These are phyloP conservation scores for Cercospora zeina DNA, from an alignment of 2,329 filamentous ascomycete genomes.

Conservation along the genomic window DNA sequence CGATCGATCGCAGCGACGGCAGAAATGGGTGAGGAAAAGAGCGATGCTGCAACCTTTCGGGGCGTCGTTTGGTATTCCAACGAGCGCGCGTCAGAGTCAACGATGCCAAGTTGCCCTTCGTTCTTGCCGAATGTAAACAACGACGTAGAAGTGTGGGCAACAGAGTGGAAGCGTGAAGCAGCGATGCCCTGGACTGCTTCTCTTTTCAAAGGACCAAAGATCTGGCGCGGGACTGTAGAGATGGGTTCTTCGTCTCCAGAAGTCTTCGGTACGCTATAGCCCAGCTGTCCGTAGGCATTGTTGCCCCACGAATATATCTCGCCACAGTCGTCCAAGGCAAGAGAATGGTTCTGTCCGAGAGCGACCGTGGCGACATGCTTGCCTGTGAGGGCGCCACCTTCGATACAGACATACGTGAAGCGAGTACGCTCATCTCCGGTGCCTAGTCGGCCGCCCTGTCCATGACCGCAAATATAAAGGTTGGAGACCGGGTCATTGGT, in stretches of 20 bases:
- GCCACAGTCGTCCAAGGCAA: conserved; percentile 82
- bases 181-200: conserved; percentile 79
- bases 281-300: conserved; percentile 81
- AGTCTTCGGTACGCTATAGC: conserved; percentile 72
- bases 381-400: conserved; percentile 69
- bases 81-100: conserved; percentile 91
- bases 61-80: conserved; percentile 80
- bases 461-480: conserved; percentile 88
- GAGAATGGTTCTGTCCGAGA: conserved; percentile 85
- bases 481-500: conserved; percentile 87
- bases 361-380: conserved; percentile 76
- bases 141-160: conserved; percentile 76
- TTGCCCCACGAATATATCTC: conserved; percentile 94
- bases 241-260: conserved; percentile 79
- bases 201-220: conserved; percentile 88
- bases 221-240: conserved; percentile 77
- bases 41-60: conserved; percentile 81
- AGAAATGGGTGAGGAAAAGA: conserved; percentile 70
- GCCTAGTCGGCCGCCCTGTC: conserved; percentile 83
- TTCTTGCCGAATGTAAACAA: conserved; percentile 96
- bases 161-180: conserved; percentile 87
- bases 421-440: conserved; percentile 86
- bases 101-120: conserved; percentile 85
- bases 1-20: conserved; percentile 86
- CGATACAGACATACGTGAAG: conserved; percentile 81